Conservation (phyloP, 345 rosid genomes). For the Brassica nigra region DNA sequence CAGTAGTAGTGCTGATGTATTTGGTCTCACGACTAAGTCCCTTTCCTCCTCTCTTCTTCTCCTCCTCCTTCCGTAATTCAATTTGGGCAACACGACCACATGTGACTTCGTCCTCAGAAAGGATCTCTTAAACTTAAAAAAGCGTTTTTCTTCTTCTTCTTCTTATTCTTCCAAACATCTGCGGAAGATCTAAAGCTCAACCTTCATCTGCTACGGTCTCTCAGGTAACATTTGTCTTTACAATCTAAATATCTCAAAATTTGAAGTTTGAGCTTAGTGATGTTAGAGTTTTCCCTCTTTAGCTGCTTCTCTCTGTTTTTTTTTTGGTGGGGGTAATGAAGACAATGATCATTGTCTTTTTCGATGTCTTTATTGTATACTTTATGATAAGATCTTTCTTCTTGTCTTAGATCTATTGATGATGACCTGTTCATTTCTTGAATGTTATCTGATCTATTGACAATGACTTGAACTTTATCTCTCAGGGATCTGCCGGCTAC, state of each 20-base stretch:
- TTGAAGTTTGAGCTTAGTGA: not conserved
- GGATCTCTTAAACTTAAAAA: constrained; percentile 23
- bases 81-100: constrained; percentile 32
- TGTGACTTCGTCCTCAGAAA: constrained; percentile 8
- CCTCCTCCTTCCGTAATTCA: not conserved
- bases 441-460: not conserved
- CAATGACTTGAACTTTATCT: constrained; percentile 21
- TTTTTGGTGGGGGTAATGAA: constrained; percentile 16
- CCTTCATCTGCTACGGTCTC: constrained; percentile 36
- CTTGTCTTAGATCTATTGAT: constrained; percentile 21
- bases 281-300: not conserved
- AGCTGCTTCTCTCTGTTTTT: not conserved
- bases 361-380: not conserved
- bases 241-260: not conserved
- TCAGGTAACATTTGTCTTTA: constrained; percentile 26
- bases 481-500: constrained; percentile 52
- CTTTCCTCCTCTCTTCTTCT: not conserved
- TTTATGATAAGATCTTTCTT: constrained; percentile 1
- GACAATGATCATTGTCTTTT: constrained; percentile 12
- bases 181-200: constrained; percentile 23
- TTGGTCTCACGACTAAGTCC: constrained; percentile 55
- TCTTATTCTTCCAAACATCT: not conserved
- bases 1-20: constrained; percentile 49
- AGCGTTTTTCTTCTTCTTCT: constrained; percentile 3
- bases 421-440: not conserved